A percentile compares a stretch with the other conserved stretches of the same genome.
Evolutionary conservation across 441 rosid species (phyloP).

Genomic region (Populus hybrid): DNA sequence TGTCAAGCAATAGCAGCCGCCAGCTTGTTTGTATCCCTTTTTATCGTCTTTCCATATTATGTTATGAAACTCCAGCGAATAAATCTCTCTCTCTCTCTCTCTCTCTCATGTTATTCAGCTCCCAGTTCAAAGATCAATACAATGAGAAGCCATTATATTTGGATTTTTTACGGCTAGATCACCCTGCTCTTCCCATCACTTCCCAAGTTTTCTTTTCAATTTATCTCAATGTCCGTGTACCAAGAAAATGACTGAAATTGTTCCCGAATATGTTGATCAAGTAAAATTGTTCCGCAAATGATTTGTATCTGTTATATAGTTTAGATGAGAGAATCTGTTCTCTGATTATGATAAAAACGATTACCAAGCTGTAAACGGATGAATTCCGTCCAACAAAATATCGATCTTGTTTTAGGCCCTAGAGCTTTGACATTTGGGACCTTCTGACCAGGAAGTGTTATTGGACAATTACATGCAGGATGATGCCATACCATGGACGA

Average conservation of each 20-base stretch:
- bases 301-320: constrained; percentile 10
- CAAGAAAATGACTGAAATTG: background rate
- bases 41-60: background rate
- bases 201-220: background rate
- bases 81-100: background rate
- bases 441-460: background rate
- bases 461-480: background rate
- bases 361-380: constrained; percentile 4
- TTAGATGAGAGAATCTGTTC: background rate
- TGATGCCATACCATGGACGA: background rate
- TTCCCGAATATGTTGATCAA: background rate
- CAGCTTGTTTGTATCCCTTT: constrained; percentile 7
- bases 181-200: background rate
- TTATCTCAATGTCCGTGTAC: background rate
- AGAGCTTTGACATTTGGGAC: background rate
- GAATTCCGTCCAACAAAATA: background rate
- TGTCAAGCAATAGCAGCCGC: constrained; percentile 51
- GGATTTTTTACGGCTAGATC: background rate
- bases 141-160: background rate
- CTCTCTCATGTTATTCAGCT: background rate
- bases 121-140: background rate
- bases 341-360: background rate
- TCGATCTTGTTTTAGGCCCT: background rate
- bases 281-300: background rate
- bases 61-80: background rate